Percentiles rank a stretch among this genome's conserved stretches.
phyloP scores from a whole-genome alignment of 2,329 filamentous ascomycete species.

The Pochonia chlamydosporia region DNA sequence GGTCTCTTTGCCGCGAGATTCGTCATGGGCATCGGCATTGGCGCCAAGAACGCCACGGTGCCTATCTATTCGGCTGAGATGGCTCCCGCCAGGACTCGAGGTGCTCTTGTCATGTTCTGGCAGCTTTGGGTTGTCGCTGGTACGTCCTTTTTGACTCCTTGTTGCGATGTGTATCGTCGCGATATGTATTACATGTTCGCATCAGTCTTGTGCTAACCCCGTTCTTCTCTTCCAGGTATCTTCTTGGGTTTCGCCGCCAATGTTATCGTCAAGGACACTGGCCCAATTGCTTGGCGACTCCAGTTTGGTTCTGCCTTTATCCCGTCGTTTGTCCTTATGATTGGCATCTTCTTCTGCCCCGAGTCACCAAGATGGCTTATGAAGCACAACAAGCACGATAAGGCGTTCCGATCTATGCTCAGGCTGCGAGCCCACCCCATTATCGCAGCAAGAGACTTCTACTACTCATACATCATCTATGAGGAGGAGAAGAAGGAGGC shows the following conservation, averaged over 20 bases:
- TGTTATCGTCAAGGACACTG: conserved; percentile 46
- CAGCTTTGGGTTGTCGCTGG: conserved; percentile 28
- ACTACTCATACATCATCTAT: conserved; percentile 37
- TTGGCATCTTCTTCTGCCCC: conserved; percentile 56
- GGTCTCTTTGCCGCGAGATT: conserved; percentile 61
- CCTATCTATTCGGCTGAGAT: conserved; percentile 72
- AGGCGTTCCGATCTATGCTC: conserved; percentile 49
- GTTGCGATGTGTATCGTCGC: too few relatives aligned
- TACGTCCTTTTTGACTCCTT: conserved; percentile 8
- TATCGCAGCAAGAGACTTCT: conserved; percentile 52
- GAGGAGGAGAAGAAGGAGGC: conserved; percentile 24
- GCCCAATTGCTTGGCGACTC: conserved; percentile 49
- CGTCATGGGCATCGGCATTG: conserved; percentile 62
- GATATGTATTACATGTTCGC: not conserved
- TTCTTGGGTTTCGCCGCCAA: conserved; percentile 44
- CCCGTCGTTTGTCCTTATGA: conserved; percentile 41
- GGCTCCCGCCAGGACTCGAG: conserved; percentile 58
- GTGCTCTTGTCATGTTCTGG: conserved; percentile 78
- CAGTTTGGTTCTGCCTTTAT: conserved; percentile 53
- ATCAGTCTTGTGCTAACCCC: conserved; percentile 5
- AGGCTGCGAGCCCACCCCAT: conserved; percentile 44
- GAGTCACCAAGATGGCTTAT: conserved; percentile 58
- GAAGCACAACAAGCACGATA: conserved; percentile 52
- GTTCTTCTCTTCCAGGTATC: conserved; percentile 24
- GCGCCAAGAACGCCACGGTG: conserved; percentile 56